Evolutionary conservation across 2,329 filamentous ascomycete genomes (phyloP), one percentile per base, ranked within the genome.

Genomic region (Ascochyta pisi): DNA sequence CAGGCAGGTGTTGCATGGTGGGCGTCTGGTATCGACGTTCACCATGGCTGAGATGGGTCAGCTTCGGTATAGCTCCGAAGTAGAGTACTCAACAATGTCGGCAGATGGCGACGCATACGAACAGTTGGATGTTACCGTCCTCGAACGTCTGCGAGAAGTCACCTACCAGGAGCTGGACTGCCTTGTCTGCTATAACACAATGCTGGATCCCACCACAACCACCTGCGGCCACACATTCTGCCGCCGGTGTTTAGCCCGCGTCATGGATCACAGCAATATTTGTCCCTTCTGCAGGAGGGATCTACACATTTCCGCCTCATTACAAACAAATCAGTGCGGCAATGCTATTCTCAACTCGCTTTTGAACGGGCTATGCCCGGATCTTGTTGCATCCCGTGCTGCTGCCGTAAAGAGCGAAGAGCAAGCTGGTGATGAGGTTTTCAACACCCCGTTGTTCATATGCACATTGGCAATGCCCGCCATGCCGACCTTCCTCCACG

Each of bases 151-250:
- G 13, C 86, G 86, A 64, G 83, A 89, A 24, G 78, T 81, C 1
- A 81, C 86, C 3, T 84, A 87, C 57, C 80, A 81, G 15, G 92
- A 96, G 70, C 80, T 96, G 68, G 92, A 96, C 68, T 97, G 93
- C 64, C 91, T 95, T 66, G 87, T 96, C 55, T 96, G 93, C 76
- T 96, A 94, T 73, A 85, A 87, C 37, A 76, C 96, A 22, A 89
- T 94, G 72, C 79, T 92, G 57, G 90, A 96, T 58, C 92, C 93
- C 0, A 80, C 93, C 47, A 96, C 92, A 0, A 96, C 91, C 0
- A 82, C 85, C 1, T 97, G 93, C 67, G 93, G 93, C 1, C 93
- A 97, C 73, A 96, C 92, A 0, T 94, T 95, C 67, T 97, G 93
- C 73, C 87, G 90, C 19, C 84, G 84, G 56, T 97, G 93, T 71